A percentile compares a stretch with the other conserved stretches of the same genome.
phyloP scores from a whole-genome alignment of 441 rosid species.

The Adansonia gregorii region DNA sequence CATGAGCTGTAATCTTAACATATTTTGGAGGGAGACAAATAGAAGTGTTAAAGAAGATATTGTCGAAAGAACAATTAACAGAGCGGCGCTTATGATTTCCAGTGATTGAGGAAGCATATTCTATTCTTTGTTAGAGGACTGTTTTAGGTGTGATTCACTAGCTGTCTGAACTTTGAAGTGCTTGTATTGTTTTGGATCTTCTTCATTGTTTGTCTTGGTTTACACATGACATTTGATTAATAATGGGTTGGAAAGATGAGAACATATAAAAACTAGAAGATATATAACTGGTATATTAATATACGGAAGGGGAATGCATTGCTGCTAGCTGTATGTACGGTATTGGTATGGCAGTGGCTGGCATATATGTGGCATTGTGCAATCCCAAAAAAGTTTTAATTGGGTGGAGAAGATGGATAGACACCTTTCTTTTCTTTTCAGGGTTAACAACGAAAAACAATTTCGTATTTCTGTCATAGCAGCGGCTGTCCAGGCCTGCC shows the following conservation, averaged over 20 bases:
- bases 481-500: neutral
- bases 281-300: neutral
- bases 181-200: neutral
- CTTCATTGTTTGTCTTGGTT: neutral
- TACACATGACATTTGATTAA: neutral
- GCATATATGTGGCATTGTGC: no score
- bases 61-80: slow-evolving; percentile 4
- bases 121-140: neutral
- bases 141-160: neutral
- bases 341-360: neutral
- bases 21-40: neutral
- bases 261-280: neutral
- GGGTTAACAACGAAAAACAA: neutral
- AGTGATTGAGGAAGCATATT: slow-evolving; percentile 19
- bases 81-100: neutral
- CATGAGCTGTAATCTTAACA: slow-evolving; percentile 32
- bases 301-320: neutral
- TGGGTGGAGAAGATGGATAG: no score
- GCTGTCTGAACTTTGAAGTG: neutral
- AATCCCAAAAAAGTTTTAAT: no score
- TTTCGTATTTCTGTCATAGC: neutral
- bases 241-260: neutral
- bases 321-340: neutral
- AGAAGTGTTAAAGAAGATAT: neutral
- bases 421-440: no score